These are phyloP conservation scores for Trypanosomatidae sp. DNA, from an alignment of 208 protist genomes.

Conservation along the genomic window DNA sequence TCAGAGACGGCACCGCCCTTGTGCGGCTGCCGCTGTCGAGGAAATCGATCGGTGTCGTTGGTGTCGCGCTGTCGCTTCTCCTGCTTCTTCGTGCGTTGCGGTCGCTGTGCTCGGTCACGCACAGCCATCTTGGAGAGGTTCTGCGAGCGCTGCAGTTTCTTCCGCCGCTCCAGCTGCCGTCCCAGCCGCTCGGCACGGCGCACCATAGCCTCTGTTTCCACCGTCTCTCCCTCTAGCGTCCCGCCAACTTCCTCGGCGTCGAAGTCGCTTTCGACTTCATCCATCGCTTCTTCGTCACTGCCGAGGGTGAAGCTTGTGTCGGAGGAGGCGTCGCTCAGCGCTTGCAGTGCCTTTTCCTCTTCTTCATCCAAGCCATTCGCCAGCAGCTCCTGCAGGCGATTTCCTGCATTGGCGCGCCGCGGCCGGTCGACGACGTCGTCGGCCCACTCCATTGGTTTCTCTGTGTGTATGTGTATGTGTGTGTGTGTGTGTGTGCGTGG, in stretches of 20 bases:
- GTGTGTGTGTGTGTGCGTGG: not conserved
- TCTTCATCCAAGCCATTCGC: constrained; percentile 64
- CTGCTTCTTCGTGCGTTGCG: not conserved
- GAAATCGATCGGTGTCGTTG: not conserved
- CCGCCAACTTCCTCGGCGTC: constrained; percentile 56
- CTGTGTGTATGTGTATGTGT: not conserved
- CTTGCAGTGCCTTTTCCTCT: constrained; percentile 55
- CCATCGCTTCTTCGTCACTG: constrained; percentile 60
- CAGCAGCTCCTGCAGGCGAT: constrained; percentile 59
- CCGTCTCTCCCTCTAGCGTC: constrained; percentile 26
- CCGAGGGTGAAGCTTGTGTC: constrained; percentile 64
- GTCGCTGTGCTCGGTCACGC: constrained; percentile 9
- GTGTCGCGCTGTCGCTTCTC: not conserved
- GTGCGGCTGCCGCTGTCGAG: not conserved
- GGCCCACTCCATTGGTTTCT: constrained; percentile 32
- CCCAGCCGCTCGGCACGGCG: constrained; percentile 54
- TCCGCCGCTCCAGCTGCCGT: constrained; percentile 25
- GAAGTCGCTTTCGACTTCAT: constrained; percentile 80
- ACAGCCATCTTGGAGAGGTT: constrained; percentile 20
- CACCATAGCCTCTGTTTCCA: constrained; percentile 56
- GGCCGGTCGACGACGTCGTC: constrained; percentile 36
- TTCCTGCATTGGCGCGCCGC: constrained; percentile 70
- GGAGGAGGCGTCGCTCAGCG: constrained; percentile 39
- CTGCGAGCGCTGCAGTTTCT: constrained; percentile 27
- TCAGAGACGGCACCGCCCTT: constrained; percentile 3